Evolutionary conservation across 2,329 filamentous ascomycete genomes (phyloP).

Genomic region (Hyphodiscus sp.): DNA sequence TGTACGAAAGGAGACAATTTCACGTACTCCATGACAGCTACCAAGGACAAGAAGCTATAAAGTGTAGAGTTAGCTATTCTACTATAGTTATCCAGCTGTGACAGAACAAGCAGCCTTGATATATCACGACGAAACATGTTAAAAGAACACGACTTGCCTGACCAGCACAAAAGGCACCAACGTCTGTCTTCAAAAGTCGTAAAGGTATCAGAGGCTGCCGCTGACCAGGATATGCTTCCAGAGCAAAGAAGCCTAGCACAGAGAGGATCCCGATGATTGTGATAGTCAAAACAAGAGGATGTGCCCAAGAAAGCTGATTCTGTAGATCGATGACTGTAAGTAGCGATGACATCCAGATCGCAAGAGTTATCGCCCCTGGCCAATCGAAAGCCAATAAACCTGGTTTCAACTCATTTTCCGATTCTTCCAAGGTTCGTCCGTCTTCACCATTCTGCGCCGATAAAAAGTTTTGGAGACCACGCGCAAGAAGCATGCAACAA

Average conservation of each 20-base stretch:
- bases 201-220: conserved; percentile 16
- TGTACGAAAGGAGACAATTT: background rate
- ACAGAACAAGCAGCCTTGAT: no score
- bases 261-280: conserved; percentile 8
- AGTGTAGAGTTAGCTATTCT: no score
- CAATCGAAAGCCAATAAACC: conserved; percentile 12
- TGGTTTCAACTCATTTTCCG: background rate
- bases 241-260: conserved; percentile 7
- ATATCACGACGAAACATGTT: no score
- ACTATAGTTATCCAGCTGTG: no score
- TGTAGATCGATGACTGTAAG: conserved; percentile 14
- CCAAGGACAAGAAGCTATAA: conserved; percentile 13
- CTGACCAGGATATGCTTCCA: conserved; percentile 15
- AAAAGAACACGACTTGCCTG: conserved; percentile 5
- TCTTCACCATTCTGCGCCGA: conserved; percentile 2
- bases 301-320: conserved; percentile 9
- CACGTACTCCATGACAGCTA: conserved; percentile 13
- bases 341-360: conserved; percentile 14
- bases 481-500: conserved; percentile 11
- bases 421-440: conserved; percentile 1
- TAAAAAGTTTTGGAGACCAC: conserved; percentile 3
- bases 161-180: conserved; percentile 14
- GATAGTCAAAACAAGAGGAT: conserved; percentile 11
- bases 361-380: conserved; percentile 15
- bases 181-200: conserved; percentile 14